Evolutionary conservation across 768 basidiomycete genomes (phyloP), one percentile per base, ranked within the genome.

Genomic region (Leccinum sublutescens): DNA sequence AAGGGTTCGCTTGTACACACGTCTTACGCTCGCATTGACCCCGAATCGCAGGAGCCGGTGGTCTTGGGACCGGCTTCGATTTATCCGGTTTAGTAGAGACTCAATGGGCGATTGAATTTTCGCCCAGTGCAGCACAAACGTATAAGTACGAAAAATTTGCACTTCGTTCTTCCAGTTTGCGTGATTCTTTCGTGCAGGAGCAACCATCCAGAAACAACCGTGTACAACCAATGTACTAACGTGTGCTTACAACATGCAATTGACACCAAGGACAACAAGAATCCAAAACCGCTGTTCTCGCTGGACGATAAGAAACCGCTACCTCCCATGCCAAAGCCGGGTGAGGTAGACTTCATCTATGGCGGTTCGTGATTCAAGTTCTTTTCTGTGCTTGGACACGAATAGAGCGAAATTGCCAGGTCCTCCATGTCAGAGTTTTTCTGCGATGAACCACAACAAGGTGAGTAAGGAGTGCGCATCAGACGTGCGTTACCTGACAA

Each of bases 371-470:
- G 17, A 45, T 63, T 56, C 17, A 52, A 12, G 12, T 6, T 52
- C 54, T 17, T 52, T 27, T 54, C n/a, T 3, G 11, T 54, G 31
- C 43, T 29, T 49, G 34, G 15, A 19, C 27, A 43, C 34, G 47
- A 56, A 25, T 59, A 50, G 58, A 36, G 5, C 47, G 8, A 36
- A 33, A 27, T 62, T 53, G 3, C 7, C 57, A 89, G 89, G 89
- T 3, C 88, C 89, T 4, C 89, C 89, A 12, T 91, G 89, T 64
- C 90, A 91, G 62, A 81, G 85, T 3, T 91, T 89, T 63, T 86
- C 85, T 60, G 65, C 72, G 0, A 85, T 85, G 59, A 91, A 91
- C 56, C 83, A 84, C 60, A 70, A 74, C 38, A 85, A 83, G 68
- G 87, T 85, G 59, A 67, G 64, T 12, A 19, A 52, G 33, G 40